Base-by-base conservation (phyloP, 1,139 yeast genomes). In the Komagataea norvegica region DNA sequence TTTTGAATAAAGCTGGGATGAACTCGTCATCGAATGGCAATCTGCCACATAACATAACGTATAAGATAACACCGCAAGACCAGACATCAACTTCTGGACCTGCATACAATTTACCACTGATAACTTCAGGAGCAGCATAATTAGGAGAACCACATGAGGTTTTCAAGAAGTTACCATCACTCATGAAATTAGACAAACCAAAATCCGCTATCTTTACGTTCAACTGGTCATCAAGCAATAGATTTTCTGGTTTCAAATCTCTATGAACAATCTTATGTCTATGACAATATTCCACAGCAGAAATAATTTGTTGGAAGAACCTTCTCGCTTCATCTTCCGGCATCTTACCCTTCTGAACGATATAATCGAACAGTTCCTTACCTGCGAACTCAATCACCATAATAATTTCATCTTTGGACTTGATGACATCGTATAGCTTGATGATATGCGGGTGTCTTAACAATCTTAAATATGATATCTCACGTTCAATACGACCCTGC, bases 31-130 rank as follows among this genome's bases (percentile, higher is more conserved):
- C 98, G 61, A 93, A 93, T 10, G 99, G 99, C 49, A 93, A 72
- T 56, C 97, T 73, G 26, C 99, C 97, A 64, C 97, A 91, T 39
- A 91, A 72, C 96, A 91, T 88, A 34, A 93, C 98, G 54, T 89
- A 91, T 44, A 91, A 70, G 40, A 93, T 91, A 34, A 93, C 97
- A 52, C 99, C 98, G 52, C 95, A 84, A 0, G 95, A 85, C 99
- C 99, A 93, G 37, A 93, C 97, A 60, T 93, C 98, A 35, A 91
- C 98, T 63, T 91, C 98, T 3, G 97, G 97, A 5, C 98, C 98
- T 2, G 97, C 98, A 56, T 91, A 91, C 42, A 91, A 71, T 59
- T 93, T 89, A 32, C 98, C 98, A 49, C 93, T 79, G 44, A 91
- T 91, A 33, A 91, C 97, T 62, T 91, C 98, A 0, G 98, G 98